Conservation (phyloP, 2,329 filamentous ascomycete genomes). For the Aspergillus novoparasiticus region DNA sequence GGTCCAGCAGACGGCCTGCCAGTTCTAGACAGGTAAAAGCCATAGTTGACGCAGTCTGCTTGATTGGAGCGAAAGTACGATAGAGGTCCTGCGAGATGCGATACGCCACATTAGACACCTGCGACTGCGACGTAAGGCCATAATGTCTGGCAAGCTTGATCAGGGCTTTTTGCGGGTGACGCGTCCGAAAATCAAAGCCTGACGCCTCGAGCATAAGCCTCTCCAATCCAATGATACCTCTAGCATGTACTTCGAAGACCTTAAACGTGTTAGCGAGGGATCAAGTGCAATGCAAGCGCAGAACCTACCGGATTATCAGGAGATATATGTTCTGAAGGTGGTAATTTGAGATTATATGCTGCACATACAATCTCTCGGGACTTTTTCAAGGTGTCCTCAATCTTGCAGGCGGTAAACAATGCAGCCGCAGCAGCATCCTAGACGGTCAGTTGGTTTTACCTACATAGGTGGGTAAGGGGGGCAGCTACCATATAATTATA, state of each 20-base stretch:
- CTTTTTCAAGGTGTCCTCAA: conserved; percentile 97
- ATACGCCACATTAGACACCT: conserved; percentile 70
- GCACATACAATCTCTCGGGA: conserved; percentile 90
- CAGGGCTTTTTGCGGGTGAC: conserved; percentile 82
- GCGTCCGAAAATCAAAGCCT: conserved; percentile 89
- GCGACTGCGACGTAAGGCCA: conserved; percentile 52
- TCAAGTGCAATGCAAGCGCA: not conserved
- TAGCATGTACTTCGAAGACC: conserved; percentile 78
- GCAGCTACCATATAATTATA: conserved; percentile 68
- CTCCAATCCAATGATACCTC: conserved; percentile 85
- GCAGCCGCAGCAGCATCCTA: conserved; percentile 85
- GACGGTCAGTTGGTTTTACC: conserved; percentile 1
- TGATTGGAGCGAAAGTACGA: conserved; percentile 88
- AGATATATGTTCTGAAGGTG: conserved; percentile 67
- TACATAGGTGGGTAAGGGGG: not conserved
- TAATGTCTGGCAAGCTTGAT: conserved; percentile 73
- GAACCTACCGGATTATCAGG: conserved; percentile 76
- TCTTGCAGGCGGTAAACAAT: conserved; percentile 92
- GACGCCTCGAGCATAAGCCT: conserved; percentile 89
- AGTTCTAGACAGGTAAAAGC: conserved; percentile 81
- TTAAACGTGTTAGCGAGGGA: conserved; percentile 36
- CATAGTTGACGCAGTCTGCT: conserved; percentile 84
- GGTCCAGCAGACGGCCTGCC: conserved; percentile 67
- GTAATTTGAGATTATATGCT: conserved; percentile 79
- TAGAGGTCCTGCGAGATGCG: conserved; percentile 86